Base-by-base conservation (phyloP, 2,329 filamentous ascomycete genomes). In the Zymoseptoria ardabiliae region DNA sequence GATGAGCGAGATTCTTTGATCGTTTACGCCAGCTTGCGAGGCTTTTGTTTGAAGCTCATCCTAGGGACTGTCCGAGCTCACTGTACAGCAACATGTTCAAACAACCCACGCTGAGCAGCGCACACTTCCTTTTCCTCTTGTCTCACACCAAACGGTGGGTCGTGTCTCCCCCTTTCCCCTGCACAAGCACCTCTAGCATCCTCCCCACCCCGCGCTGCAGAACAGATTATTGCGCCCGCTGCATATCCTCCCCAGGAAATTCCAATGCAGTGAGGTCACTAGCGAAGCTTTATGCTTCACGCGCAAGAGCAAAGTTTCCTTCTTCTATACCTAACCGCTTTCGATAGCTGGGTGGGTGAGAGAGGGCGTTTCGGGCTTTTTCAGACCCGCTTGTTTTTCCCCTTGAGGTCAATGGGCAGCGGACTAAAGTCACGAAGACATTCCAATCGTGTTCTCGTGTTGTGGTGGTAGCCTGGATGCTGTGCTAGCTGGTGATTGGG, bases 341-440 rank as follows among this genome's bases (percentile, higher is more conserved):
- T n/a, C 25, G 8, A n/a, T 45, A 17, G 35, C 35, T 45, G 35
- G 35, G 17, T 45, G 35, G 19, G 50, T 21, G 55, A 55, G 11
- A 52, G 45, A 17, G 19, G 55, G 17, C 20, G 51, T 48, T 62
- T 64, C 64, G 61, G 61, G 58, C 63, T 67, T 61, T 68, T 69
- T 69, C 70, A 72, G 70, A 72, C 65, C 70, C 65, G 70, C 69
- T 61, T 60, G 19, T 55, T 55, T 28, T 60, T 49, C 56, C 60
- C 60, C 61, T 62, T 61, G 62, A 67, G 68, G 57, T 61, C 56
- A 62, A 64, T 61, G 65, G 65, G 63, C 54, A 63, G 70, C 69
- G 69, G 70, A 71, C 70, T 72, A 72, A 66, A 66, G 65, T 64
- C 57, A 55, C 61, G 69, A 64, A 66, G 65, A 72, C 69, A 72